phyloP scores from a whole-genome alignment of 1,284 basidiomycete species.

The Erythrobasidium hasegawianum region DNA sequence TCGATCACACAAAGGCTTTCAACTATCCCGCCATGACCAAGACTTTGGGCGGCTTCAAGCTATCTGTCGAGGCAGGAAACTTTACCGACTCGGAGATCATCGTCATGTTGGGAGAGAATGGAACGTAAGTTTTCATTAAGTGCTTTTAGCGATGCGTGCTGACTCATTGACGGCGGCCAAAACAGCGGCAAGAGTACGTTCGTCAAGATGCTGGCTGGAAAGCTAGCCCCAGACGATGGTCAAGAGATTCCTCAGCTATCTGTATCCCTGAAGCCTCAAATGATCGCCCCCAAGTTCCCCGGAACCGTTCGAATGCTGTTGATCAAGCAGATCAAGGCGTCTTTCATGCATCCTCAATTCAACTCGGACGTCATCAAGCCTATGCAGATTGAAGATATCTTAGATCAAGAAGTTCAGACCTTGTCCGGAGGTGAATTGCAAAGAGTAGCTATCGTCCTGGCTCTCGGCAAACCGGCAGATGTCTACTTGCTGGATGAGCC shows the following conservation, averaged over 20 bases:
- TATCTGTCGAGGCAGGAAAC: slow-evolving; percentile 76
- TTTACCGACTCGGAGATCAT: slow-evolving; percentile 97
- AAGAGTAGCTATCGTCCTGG: slow-evolving; percentile 84
- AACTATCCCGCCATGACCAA: slow-evolving; percentile 92
- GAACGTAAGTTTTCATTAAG: slow-evolving; percentile 55
- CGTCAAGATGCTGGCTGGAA: slow-evolving; percentile 82
- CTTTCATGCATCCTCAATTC: slow-evolving; percentile 95
- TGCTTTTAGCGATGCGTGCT: too few relatives aligned
- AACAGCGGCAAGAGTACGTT: slow-evolving; percentile 83
- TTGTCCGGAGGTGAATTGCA: slow-evolving; percentile 94
- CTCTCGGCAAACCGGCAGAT: slow-evolving; percentile 67
- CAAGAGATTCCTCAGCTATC: slow-evolving; percentile 71
- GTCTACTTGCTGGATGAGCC: slow-evolving; percentile 76
- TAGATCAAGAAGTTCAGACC: slow-evolving; percentile 95
- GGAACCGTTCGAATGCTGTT: slow-evolving; percentile 88
- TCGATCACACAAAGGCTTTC: slow-evolving; percentile 79
- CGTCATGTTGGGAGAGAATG: slow-evolving; percentile 95
- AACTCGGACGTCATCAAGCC: slow-evolving; percentile 93
- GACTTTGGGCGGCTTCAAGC: slow-evolving; percentile 87
- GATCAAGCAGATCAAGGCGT: slow-evolving; percentile 84
- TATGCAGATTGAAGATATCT: slow-evolving; percentile 80
- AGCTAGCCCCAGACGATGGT: slow-evolving; percentile 75
- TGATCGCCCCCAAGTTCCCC: slow-evolving; percentile 90
- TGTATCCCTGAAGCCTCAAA: slow-evolving; percentile 92
- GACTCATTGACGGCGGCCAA: background rate